These are phyloP conservation scores for Syzygium grande DNA, from an alignment of 345 rosid species.

Conservation along the genomic window DNA sequence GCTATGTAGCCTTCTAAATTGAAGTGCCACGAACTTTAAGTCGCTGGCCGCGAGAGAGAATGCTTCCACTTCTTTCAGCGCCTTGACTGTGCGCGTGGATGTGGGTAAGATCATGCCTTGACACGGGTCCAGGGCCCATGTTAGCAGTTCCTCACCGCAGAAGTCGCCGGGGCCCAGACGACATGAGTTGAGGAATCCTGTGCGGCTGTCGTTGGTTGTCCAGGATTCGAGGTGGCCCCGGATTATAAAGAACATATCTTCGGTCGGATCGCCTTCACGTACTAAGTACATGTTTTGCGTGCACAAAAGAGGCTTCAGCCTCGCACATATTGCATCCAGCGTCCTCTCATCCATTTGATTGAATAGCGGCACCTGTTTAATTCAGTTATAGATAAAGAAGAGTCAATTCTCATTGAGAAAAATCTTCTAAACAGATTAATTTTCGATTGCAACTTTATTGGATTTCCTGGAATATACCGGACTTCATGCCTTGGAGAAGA, in stretches of 20 bases:
- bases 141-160: conserved; percentile 13
- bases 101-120: conserved; percentile 9
- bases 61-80: conserved; percentile 15
- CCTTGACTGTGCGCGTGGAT: conserved; percentile 13
- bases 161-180: not conserved
- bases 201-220: conserved; percentile 12
- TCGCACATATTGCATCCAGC: conserved; percentile 22
- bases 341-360: conserved; percentile 14
- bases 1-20: conserved; percentile 15
- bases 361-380: conserved; percentile 17
- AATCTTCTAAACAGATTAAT: not conserved
- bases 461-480: not conserved
- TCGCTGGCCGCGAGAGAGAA: conserved; percentile 16
- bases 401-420: not conserved
- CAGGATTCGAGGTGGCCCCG: conserved; percentile 12
- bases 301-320: conserved; percentile 9
- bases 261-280: conserved; percentile 19
- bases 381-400: not conserved
- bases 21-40: conserved; percentile 16
- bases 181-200: not conserved
- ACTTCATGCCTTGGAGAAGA: not conserved
- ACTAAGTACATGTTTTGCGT: conserved; percentile 5
- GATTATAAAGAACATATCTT: conserved; percentile 21
- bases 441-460: not conserved
- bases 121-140: conserved; percentile 16